These are phyloP conservation scores for Exophiala sideris DNA, from an alignment of 2,329 filamentous ascomycete species.

Conservation along the genomic window DNA sequence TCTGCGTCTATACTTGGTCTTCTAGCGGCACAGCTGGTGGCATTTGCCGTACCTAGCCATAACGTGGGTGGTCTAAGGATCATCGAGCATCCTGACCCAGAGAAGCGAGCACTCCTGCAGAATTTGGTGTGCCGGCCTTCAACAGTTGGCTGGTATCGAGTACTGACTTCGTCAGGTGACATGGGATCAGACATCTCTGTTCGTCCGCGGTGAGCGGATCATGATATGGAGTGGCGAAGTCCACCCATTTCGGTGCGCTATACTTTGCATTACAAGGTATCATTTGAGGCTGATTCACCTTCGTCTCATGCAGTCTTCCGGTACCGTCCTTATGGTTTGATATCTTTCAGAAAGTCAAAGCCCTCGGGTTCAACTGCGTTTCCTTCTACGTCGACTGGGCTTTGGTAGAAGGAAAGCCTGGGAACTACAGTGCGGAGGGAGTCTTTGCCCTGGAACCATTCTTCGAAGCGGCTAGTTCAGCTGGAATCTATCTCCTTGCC, in stretches of 20 bases:
- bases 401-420: conserved; percentile 68
- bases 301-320: conserved; percentile 41
- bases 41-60: not conserved
- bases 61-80: not conserved
- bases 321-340: conserved; percentile 65
- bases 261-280: not conserved
- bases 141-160: not conserved
- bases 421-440: conserved; percentile 66
- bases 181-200: conserved; percentile 70
- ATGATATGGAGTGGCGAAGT: conserved; percentile 72
- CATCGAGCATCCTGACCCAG: conserved; percentile 5
- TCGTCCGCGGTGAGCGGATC: conserved; percentile 65
- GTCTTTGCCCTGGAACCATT: conserved; percentile 71
- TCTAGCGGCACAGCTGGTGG: not conserved
- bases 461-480: conserved; percentile 68
- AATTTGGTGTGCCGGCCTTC: not conserved
- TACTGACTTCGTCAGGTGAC: conserved; percentile 47
- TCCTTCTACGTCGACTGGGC: conserved; percentile 81
- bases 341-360: conserved; percentile 78
- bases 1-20: not conserved
- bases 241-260: conserved; percentile 57
- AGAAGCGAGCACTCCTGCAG: conserved; percentile 6
- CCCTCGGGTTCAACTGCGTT: conserved; percentile 73
- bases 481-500: conserved; percentile 74
- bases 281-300: not conserved